A percentile compares a stretch with the other conserved stretches of the same genome.
phyloP scores from a whole-genome alignment of 768 basidiomycete genomes.

The Nevesoporus exiguus region DNA sequence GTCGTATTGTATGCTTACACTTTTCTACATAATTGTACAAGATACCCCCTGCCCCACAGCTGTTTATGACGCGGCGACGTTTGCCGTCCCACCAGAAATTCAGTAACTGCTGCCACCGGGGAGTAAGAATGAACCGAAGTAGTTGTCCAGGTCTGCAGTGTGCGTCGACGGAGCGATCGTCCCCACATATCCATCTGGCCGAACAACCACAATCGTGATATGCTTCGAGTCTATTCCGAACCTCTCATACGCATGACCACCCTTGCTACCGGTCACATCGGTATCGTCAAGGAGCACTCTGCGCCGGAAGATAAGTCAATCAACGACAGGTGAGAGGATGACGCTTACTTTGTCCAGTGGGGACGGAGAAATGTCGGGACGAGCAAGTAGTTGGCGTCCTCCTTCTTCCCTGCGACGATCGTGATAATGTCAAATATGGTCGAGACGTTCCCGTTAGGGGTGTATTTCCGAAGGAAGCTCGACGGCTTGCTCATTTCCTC shows the following conservation, averaged over 20 bases:
- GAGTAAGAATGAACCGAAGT: slow-evolving; percentile 48
- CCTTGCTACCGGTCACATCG: slow-evolving; percentile 28
- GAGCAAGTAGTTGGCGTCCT: slow-evolving; percentile 31
- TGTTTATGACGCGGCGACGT: too few relatives aligned
- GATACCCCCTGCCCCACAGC: too few relatives aligned
- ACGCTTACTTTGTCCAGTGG: slow-evolving; percentile 43
- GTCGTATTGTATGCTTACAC: slow-evolving; percentile 11
- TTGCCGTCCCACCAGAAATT: background rate
- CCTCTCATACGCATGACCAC: slow-evolving; percentile 33
- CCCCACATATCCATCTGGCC: slow-evolving; percentile 42
- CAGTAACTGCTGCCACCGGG: background rate
- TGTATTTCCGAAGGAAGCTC: slow-evolving; percentile 31
- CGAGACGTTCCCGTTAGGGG: slow-evolving; percentile 14
- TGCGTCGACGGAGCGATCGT: slow-evolving; percentile 29
- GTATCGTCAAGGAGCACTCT: slow-evolving; percentile 39
- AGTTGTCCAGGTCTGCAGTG: slow-evolving; percentile 38
- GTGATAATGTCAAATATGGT: slow-evolving; percentile 33
- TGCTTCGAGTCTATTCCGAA: slow-evolving; percentile 32
- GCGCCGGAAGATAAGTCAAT: background rate
- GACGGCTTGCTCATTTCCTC: slow-evolving; percentile 24
- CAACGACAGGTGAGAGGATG: background rate
- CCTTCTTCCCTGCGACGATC: slow-evolving; percentile 30
- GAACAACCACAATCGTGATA: slow-evolving; percentile 36
- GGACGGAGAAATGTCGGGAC: slow-evolving; percentile 35
- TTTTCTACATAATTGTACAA: slow-evolving; percentile 20